Evolutionary conservation across 805 yeast species (phyloP), one percentile per base, ranked within the genome.

Genomic region (Wickerhamomyces xylosicus): DNA sequence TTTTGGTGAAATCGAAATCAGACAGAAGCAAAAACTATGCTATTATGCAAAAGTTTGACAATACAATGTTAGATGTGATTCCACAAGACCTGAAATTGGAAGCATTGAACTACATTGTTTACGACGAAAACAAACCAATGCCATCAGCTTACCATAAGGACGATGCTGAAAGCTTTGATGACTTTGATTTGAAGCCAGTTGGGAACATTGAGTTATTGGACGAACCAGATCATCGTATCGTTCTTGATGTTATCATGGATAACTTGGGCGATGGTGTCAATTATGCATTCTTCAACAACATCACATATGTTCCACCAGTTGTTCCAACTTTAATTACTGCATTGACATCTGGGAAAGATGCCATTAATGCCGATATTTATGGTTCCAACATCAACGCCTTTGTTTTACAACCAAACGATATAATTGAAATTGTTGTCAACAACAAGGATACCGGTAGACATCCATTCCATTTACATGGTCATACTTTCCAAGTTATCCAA

Each of bases 401-500:
- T 37, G 48, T 50, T 3, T 38, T 50, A 36, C 53, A 49, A 37
- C 46, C 45, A 33, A 47, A 49, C 37, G 55, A 50, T 37, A 71
- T 79, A 31, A 68, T 89, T 35, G 95, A 87, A 49, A 61, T 87
- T 34, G 82, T 85, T 1, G 56, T 87, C 34, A 82, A 85, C 55
- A 89, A 87, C 54, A 69, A 67, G 52, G 96, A 87, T 57, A 78
- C 81, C 4, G 84, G 86, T 43, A 77, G 77, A 47, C 89, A 80
- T 57, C 86, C 86, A 18, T 80, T 80, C 74, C 89, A 80, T 57
- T 67, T 80, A 49, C 89, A 80, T 52, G 89, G 89, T 14, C 87
- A 80, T 53, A 68, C 58, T 36, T 79, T 80, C 66, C 86, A 79
- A 60, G 57, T 80, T 18, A 61, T 80, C 31, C 67, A 67, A 37